Evolutionary conservation across 257 asterid genomes (phyloP), one percentile per base, ranked within the genome.

Genomic region (Fraxinus excelsior): DNA sequence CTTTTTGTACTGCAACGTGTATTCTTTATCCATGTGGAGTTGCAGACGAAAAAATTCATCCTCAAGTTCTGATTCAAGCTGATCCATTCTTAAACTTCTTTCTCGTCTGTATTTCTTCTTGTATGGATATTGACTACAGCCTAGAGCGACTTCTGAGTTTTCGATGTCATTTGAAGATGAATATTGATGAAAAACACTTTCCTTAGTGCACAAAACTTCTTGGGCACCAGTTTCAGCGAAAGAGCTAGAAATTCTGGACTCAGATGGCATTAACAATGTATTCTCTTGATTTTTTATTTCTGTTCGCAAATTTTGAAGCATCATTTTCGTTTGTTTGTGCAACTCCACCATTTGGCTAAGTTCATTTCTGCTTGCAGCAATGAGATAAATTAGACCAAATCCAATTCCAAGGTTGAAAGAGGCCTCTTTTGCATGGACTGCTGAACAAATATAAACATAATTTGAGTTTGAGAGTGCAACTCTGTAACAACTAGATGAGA

Each of bases 61-160:
- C 83, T 85, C 90, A 71, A 91, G 90, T 68, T 93, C 96, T 68
- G 89, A 88, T 79, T 86, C 94, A 26, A 91, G 84, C 69, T 82
- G 88, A 81, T 88, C 90, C 95, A 89, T 86, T 79, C 87, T 85
- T 76, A 75, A 32, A 32, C 84, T 86, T 8, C 71, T 83, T 70
- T 74, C 82, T 49, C 79, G 73, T 31, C 80, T 78, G 7, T 68
- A 68, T 56, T 49, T 31, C 32, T 9, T 81, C 38, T 19, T 34
- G 28, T 26, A 32, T 38, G 58, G 62, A 68, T 70, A 73, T 19
- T 74, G 88, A 56, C n/a, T 23, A 67, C 83, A 81, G 38, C 81
- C 74, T 14, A 46, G 35, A 74, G 78, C 46, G 31, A 70, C 70
- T 70, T 83, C 83, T 7, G 80, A 66, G 35, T 49, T 69, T 35